Evolutionary conservation across 805 yeast species (phyloP).

Genomic region (Candida morakotiae): DNA sequence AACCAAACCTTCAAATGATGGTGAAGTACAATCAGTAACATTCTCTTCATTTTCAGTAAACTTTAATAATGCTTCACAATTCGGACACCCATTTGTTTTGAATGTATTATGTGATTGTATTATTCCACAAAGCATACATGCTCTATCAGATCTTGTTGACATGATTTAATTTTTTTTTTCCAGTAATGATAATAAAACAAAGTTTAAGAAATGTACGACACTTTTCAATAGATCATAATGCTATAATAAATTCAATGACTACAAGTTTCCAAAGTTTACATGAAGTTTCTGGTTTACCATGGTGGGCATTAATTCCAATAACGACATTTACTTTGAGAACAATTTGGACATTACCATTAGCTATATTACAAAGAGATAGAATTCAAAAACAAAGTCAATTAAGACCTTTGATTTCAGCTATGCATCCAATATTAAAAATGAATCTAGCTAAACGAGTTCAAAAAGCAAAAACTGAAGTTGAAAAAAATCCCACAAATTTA

Average conservation of each 20-base stretch:
- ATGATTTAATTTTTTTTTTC: constrained; percentile 13
- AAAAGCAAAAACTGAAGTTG: constrained; percentile 21
- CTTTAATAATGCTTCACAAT: constrained; percentile 86
- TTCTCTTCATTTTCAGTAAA: constrained; percentile 76
- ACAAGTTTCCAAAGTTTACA: constrained; percentile 47
- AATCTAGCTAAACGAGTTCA: constrained; percentile 50
- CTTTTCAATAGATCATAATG: constrained; percentile 29
- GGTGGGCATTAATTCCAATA: constrained; percentile 79
- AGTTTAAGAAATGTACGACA: constrained; percentile 11
- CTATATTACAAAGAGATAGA: constrained; percentile 66
- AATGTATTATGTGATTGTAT: constrained; percentile 75
- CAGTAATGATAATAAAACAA: background rate
- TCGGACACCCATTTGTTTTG: constrained; percentile 87
- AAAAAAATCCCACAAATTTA: constrained; percentile 20
- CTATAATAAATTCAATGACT: constrained; percentile 27
- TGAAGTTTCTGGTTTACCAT: constrained; percentile 60
- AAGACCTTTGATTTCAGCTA: constrained; percentile 68
- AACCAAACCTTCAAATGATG: constrained; percentile 91
- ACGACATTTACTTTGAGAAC: constrained; percentile 66
- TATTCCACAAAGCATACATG: constrained; percentile 95
- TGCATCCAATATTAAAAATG: constrained; percentile 67
- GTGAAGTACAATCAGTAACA: constrained; percentile 89
- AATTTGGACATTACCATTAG: constrained; percentile 70
- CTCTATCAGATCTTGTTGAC: constrained; percentile 75
- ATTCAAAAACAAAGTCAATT: constrained; percentile 66